A percentile compares a stretch with the other conserved stretches of the same genome.
Conservation (phyloP, 2,329 filamentous ascomycete genomes). For the Aspergillus eucalypticola region DNA sequence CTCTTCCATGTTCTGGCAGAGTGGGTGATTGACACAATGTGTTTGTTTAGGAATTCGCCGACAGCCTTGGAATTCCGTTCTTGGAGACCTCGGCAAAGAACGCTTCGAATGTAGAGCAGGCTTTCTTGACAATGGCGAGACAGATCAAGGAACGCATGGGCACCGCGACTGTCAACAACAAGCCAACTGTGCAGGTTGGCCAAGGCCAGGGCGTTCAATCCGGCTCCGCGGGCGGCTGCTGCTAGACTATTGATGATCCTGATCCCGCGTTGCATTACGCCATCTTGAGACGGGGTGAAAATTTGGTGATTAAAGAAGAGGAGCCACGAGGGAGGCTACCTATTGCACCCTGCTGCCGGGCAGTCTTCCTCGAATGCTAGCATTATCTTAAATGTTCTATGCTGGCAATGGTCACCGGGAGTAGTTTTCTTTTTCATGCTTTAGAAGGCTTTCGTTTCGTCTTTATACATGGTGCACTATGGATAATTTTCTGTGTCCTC, state of each 20-base stretch:
- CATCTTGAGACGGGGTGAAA: constrained; percentile 4
- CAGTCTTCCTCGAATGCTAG: constrained; percentile 7
- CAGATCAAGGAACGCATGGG: constrained; percentile 99
- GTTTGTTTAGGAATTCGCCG: constrained; percentile 80
- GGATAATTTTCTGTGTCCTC: constrained; percentile 23
- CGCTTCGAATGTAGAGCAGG: constrained; percentile 98
- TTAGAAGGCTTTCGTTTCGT: constrained; percentile 36
- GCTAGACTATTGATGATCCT: constrained; percentile 59
- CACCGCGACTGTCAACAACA: constrained; percentile 95
- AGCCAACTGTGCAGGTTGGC: constrained; percentile 94
- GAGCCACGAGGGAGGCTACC: constrained; percentile 7
- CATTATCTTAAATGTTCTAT: neutral
- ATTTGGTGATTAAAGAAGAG: constrained; percentile 5
- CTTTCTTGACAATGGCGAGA: constrained; percentile 99
- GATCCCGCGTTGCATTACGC: constrained; percentile 23
- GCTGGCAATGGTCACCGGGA: constrained; percentile 20
- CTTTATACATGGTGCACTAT: constrained; percentile 30
- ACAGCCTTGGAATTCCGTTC: constrained; percentile 98
- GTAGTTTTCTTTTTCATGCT: constrained; percentile 31
- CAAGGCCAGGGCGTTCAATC: constrained; percentile 92
- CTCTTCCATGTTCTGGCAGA: neutral
- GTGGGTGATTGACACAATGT: constrained; percentile 10
- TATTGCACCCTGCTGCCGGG: neutral
- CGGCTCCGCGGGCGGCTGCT: constrained; percentile 83
- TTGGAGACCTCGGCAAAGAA: constrained; percentile 99